Conservation (phyloP, 2,329 filamentous ascomycete genomes). For the Aphanoascus verrucosus region DNA sequence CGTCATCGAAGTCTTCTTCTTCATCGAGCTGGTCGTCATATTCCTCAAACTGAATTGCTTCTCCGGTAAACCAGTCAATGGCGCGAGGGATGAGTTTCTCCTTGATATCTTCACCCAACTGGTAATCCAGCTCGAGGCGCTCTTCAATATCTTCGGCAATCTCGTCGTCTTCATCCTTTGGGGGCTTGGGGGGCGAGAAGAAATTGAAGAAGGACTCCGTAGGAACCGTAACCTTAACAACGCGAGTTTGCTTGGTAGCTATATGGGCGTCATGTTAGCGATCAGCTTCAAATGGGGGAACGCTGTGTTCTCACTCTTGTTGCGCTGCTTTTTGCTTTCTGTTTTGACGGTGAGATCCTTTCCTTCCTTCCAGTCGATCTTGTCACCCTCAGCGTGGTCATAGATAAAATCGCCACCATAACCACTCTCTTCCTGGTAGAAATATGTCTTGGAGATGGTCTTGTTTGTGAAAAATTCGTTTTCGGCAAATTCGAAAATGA, state of each 20-base stretch:
- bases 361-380: constrained; percentile 90
- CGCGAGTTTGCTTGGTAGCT: constrained; percentile 98
- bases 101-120: constrained; percentile 98
- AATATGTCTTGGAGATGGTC: constrained; percentile 95
- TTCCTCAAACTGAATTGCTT: constrained; percentile 94
- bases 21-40: constrained; percentile 74
- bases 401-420: constrained; percentile 99
- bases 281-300: not conserved
- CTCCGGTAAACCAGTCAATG: constrained; percentile 98
- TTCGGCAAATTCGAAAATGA: constrained; percentile 92
- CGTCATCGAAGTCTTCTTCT: constrained; percentile 74
- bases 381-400: constrained; percentile 94
- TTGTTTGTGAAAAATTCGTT: constrained; percentile 99
- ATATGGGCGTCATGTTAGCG: constrained; percentile 11
- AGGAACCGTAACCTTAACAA: constrained; percentile 97
- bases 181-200: constrained; percentile 89
- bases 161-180: constrained; percentile 61
- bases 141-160: constrained; percentile 88
- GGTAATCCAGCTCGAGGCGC: constrained; percentile 94
- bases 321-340: constrained; percentile 99
- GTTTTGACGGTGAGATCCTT: constrained; percentile 90
- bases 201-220: constrained; percentile 99
- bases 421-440: constrained; percentile 95
- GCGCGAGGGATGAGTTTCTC: constrained; percentile 98
- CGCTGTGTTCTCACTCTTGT: constrained; percentile 70